A percentile compares a stretch with the other conserved stretches of the same genome.
These are phyloP conservation scores for Friedmanniomyces endolithicus DNA, from an alignment of 495 filamentous ascomycete genomes.

Conservation along the genomic window DNA sequence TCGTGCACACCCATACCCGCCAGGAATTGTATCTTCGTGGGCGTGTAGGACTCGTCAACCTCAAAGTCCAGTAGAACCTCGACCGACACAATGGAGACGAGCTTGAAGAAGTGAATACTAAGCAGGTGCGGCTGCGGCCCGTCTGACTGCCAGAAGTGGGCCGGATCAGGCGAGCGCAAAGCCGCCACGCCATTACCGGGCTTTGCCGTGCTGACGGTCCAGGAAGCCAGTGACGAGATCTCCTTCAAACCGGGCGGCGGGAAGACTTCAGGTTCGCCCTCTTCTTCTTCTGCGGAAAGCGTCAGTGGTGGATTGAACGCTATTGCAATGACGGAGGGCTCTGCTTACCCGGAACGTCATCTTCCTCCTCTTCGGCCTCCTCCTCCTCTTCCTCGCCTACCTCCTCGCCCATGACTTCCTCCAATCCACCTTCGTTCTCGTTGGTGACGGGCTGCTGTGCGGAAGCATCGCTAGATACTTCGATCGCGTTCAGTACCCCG, in stretches of 20 bases:
- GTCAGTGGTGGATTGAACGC: neutral
- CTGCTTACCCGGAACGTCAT: neutral
- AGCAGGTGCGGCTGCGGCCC: constrained; percentile 91
- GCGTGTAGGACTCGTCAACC: constrained; percentile 92
- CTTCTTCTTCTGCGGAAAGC: neutral
- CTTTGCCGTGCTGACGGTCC: constrained; percentile 83
- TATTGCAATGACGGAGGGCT: neutral
- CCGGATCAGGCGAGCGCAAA: constrained; percentile 64
- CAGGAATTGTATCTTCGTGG: constrained; percentile 73
- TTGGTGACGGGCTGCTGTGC: neutral
- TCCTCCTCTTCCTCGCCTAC: neutral
- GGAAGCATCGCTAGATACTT: neutral
- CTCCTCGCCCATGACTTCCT: neutral
- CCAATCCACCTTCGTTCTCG: neutral
- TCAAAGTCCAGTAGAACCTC: constrained; percentile 84
- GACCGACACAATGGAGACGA: constrained; percentile 71
- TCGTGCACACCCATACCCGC: constrained; percentile 83
- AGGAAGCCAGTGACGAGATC: constrained; percentile 87
- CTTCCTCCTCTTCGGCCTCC: neutral
- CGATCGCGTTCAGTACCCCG: neutral
- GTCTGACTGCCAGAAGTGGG: constrained; percentile 93
- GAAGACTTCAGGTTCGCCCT: constrained; percentile 7
- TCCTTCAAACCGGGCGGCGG: constrained; percentile 36
- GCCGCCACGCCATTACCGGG: constrained; percentile 81
- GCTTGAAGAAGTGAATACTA: constrained; percentile 88